A percentile compares a stretch with the other conserved stretches of the same genome.
Evolutionary conservation across 331 rosid species (phyloP).

Genomic region (Pyrus hybrid): DNA sequence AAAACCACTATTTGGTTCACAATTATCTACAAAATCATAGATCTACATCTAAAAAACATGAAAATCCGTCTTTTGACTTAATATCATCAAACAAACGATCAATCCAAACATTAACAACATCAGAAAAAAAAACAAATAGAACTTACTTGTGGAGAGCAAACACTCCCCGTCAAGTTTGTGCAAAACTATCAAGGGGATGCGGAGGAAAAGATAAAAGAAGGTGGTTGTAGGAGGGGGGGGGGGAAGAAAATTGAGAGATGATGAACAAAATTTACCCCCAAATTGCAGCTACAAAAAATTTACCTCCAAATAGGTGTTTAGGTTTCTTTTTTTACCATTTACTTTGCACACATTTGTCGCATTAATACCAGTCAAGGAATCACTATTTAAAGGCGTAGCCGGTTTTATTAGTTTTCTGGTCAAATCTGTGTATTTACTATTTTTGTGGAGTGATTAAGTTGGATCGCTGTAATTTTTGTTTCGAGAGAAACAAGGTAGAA

Average conservation of each 20-base stretch:
- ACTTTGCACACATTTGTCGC: conserved; percentile 26
- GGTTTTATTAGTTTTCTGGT: conserved; percentile 4
- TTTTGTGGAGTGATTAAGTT: conserved; percentile 20
- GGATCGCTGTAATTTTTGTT: background rate
- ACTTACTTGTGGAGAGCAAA: conserved; percentile 14
- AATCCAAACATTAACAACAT: background rate
- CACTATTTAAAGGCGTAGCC: background rate
- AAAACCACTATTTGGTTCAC: background rate
- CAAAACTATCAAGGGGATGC: conserved; percentile 52
- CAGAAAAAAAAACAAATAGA: background rate
- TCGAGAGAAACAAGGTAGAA: conserved; percentile 2
- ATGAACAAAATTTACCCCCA: conserved; percentile 13
- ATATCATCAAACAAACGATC: background rate
- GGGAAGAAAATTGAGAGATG: background rate
- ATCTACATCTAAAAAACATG: background rate
- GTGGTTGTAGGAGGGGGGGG: background rate
- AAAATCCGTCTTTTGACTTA: no score
- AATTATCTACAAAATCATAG: background rate
- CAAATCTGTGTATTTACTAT: conserved; percentile 25
- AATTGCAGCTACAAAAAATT: background rate
- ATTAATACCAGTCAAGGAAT: conserved; percentile 22
- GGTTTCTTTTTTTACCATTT: background rate
- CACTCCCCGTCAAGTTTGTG: conserved; percentile 47
- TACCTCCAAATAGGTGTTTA: background rate
- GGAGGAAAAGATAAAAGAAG: background rate